Evolutionary conservation across 2,329 filamentous ascomycete genomes (phyloP).

Genomic region (Sporothrix sp.): DNA sequence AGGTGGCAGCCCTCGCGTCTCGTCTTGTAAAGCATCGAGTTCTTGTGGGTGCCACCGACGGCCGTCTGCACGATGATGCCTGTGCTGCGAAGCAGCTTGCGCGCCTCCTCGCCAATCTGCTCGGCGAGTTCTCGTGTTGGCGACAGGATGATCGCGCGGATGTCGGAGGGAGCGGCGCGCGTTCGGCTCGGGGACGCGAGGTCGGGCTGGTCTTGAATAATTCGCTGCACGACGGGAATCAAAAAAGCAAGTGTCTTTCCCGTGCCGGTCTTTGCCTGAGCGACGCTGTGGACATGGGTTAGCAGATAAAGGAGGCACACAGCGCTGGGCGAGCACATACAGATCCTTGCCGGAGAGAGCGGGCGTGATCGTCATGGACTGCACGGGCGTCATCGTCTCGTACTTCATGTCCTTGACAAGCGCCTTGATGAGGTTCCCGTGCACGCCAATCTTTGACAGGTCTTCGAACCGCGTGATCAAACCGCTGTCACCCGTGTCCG

Average conservation of each 20-base stretch:
- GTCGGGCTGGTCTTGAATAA: constrained; percentile 53
- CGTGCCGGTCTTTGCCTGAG: constrained; percentile 93
- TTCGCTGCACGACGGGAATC: constrained; percentile 71
- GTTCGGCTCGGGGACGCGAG: constrained; percentile 38
- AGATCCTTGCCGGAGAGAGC: constrained; percentile 73
- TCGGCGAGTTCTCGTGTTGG: constrained; percentile 74
- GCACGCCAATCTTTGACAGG: constrained; percentile 41
- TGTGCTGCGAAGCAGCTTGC: constrained; percentile 53
- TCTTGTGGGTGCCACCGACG: constrained; percentile 86
- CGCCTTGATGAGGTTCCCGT: constrained; percentile 54
- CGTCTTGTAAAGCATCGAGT: constrained; percentile 54
- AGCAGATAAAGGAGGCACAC: background rate
- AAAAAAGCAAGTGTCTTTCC: constrained; percentile 95
- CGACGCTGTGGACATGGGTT: constrained; percentile 46
- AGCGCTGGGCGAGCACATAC: constrained; percentile 31
- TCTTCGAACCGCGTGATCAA: constrained; percentile 31
- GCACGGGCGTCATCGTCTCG: constrained; percentile 84
- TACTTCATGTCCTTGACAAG: constrained; percentile 67
- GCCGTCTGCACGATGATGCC: constrained; percentile 61
- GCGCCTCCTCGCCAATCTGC: constrained; percentile 73
- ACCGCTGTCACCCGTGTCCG: background rate
- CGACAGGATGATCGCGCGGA: constrained; percentile 63
- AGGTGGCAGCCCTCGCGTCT: constrained; percentile 74
- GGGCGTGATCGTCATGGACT: constrained; percentile 70
- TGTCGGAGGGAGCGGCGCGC: constrained; percentile 42